Conservation (phyloP, 2,329 filamentous ascomycete species). For the Colletotrichum spaethianum region DNA sequence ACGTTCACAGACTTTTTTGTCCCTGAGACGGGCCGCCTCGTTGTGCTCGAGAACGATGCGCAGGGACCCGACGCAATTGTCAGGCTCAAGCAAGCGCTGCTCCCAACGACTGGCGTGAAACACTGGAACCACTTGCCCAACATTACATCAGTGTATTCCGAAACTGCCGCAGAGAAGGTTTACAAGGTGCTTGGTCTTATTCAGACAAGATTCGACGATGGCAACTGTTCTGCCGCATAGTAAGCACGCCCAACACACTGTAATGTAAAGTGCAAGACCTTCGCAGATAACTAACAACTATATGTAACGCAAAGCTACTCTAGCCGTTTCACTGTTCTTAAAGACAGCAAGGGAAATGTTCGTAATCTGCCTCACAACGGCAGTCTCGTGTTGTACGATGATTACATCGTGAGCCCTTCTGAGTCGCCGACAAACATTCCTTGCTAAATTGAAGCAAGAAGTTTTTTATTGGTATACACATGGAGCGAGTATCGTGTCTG, state of each 20-base stretch:
- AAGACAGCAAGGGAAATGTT: constrained; percentile 16
- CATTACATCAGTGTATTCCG: constrained; percentile 23
- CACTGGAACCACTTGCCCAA: constrained; percentile 34
- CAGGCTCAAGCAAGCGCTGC: constrained; percentile 26
- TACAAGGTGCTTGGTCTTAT: constrained; percentile 26
- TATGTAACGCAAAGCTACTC: constrained; percentile 11
- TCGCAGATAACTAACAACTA: neutral
- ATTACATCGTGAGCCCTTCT: constrained; percentile 18
- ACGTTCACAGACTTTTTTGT: constrained; percentile 34
- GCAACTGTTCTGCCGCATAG: constrained; percentile 28
- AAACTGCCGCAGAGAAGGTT: constrained; percentile 17
- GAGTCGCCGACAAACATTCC: constrained; percentile 24
- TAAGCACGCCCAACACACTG: neutral
- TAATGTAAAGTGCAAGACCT: neutral
- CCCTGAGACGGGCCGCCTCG: constrained; percentile 13
- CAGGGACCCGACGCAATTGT: constrained; percentile 7
- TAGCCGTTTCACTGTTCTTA: constrained; percentile 26
- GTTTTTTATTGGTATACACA: neutral
- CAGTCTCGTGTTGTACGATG: constrained; percentile 25
- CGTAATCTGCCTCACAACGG: constrained; percentile 19
- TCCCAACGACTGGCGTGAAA: constrained; percentile 24
- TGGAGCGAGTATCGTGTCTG: neutral
- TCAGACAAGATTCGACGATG: constrained; percentile 8
- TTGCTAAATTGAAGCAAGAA: neutral
- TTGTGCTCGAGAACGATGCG: constrained; percentile 25